Percentiles rank a stretch among this genome's conserved stretches.
Conservation (phyloP, 2,329 filamentous ascomycete species). For the Sporothrix luriei region DNA sequence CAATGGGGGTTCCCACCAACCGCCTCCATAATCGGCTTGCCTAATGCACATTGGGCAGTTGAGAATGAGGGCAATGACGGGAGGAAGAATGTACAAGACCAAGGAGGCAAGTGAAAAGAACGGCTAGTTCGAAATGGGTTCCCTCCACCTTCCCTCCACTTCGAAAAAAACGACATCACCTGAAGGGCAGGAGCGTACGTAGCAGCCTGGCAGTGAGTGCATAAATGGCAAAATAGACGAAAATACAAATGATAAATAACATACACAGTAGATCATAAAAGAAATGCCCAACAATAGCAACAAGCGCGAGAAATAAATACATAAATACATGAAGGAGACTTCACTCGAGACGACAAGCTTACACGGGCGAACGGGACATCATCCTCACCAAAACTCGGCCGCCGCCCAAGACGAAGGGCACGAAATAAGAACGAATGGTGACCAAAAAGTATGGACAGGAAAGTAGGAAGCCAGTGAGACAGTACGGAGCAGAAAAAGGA, state of each 20-base stretch:
- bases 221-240: not conserved
- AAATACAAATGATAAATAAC: not conserved
- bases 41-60: slow-evolving; percentile 9
- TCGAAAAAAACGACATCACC: slow-evolving; percentile 1
- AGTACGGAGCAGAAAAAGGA: not conserved
- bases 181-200: not conserved
- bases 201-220: not conserved
- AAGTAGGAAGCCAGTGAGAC: not conserved
- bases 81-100: not conserved
- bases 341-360: too few species aligned
- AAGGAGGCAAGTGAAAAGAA: not conserved
- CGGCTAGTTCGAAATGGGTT: slow-evolving; percentile 15
- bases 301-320: not conserved
- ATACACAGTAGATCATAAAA: not conserved
- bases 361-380: not conserved
- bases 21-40: not conserved
- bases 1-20: not conserved
- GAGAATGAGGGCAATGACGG: not conserved
- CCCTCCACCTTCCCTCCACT: slow-evolving; percentile 19
- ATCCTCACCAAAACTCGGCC: not conserved
- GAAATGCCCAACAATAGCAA: not conserved
- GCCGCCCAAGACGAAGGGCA: not conserved
- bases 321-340: too few species aligned
- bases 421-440: slow-evolving; percentile 11
- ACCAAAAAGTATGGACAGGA: not conserved